Base-by-base conservation (phyloP, 2,329 filamentous ascomycete genomes). In the Tolypocladium tropicale region DNA sequence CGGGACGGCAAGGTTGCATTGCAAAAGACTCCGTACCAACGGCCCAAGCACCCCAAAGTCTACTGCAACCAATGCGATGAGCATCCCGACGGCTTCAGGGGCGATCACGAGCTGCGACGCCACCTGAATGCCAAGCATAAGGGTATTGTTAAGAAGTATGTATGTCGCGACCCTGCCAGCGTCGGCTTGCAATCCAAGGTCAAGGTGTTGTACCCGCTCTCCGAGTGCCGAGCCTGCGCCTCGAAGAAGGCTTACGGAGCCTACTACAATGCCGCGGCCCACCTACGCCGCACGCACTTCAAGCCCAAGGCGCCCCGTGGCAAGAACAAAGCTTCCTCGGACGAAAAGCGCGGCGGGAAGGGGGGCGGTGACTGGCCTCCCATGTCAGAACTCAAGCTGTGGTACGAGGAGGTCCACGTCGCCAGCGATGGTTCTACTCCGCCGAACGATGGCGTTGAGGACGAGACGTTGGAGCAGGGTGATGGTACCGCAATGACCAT, bases 241-340 rank as follows among this genome's bases (percentile, higher is more conserved):
- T 79, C 80, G 49, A 74, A 80, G 55, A 96, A 96, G 76, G 80
- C 82, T 57, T 97, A 97, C 64, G 88, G 88, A 4, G 89, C 89
- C 18, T 94, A 96, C 73, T 96, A 97, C 74, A 97, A 97, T 65
- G 93, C 92, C 0, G 91, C 91, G 0, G 93, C 91, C 0, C 93
- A 97, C 68, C 79, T 97, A 10, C 82, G 92, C 46, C 85, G 93
- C 53, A 87, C 88, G 0, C 93, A 97, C 69, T 97, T 96, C 77
- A 89, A 88, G 66, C 86, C 77, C 54, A 82, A 81, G 70, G 67
- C 73, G 2, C 66, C 73, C 9, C 74, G 79, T 16, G 72, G 72
- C 37, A 76, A 76, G 64, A 74, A 71, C 50, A 75, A 72, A 63
- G 63, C 59, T 21, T 66, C 58, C 18, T 52, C 49, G 7, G 74